Base-by-base conservation (phyloP, 139 green algal genomes). In the Chlorella sp. region DNA sequence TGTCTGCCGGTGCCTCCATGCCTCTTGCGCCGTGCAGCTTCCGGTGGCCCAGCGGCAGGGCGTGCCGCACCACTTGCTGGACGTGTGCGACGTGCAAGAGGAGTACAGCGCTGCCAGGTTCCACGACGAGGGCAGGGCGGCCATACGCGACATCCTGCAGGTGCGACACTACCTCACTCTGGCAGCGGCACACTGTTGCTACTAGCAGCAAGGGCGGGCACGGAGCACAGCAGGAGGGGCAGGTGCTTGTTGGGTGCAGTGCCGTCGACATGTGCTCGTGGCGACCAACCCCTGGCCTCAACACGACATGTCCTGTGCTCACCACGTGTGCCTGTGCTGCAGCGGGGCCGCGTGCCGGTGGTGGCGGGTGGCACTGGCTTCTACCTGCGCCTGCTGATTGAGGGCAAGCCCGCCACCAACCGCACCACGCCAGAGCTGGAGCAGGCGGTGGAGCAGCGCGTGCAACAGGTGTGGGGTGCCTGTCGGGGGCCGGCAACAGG, bases 301-400 rank as follows among this genome's bases (percentile, higher is more conserved):
- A n/a, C n/a, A n/a, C n/a, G n/a, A n/a, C n/a, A n/a, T n/a, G n/a
- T n/a, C n/a, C n/a, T n/a, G n/a, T n/a, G n/a, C n/a, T n/a, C n/a
- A n/a, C n/a, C n/a, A n/a, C 42, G 10, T 17, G 42, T 55, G 17
- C 42, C 55, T 20, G 22, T 64, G 17, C 4, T 50, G 42, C 61
- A 76, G 62, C 72, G 72, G 1, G 72, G 72, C 26, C 65, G 87
- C 24, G 71, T 83, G 5, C 93, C 93, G n/a, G 88, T 98, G 5
- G 91, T 98, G 31, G 91, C 92, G 3, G 94, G 94, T 35, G 94
- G 94, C 30, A 98, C 94, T 2, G 94, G 94, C 0, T 91, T 98
- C 70, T 98, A 98, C 87, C 82, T 98, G 65, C 85, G 87, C 23
- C 97, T 77, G 31, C 74, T 97, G 1, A 80, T 91, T 26, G 42